A percentile compares a stretch with the other conserved stretches of the same genome.
Conservation (phyloP, 805 yeast genomes). For the Hemisphaericaspora nanyangensis region DNA sequence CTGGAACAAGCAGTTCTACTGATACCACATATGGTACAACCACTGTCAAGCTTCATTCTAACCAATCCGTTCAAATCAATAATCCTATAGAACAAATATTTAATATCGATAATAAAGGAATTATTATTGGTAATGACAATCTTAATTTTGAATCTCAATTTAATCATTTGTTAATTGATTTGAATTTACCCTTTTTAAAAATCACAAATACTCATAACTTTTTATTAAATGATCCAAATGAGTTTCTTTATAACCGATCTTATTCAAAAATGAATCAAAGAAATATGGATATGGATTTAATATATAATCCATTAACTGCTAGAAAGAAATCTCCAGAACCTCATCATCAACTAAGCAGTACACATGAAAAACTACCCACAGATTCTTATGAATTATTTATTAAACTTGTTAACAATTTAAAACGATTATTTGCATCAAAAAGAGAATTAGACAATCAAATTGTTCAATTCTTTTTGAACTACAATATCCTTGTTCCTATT, state of each 20-base stretch:
- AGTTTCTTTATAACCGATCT: slow-evolving; percentile 40
- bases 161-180: slow-evolving; percentile 40
- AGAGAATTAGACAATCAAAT: slow-evolving; percentile 45
- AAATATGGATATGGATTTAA: slow-evolving; percentile 34
- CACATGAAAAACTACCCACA: slow-evolving; percentile 23
- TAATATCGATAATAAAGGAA: slow-evolving; percentile 39
- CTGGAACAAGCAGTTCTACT: slow-evolving; percentile 5
- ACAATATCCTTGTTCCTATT: slow-evolving; percentile 52
- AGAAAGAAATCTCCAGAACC: slow-evolving; percentile 12
- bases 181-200: slow-evolving; percentile 41
- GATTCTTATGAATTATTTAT: slow-evolving; percentile 43
- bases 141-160: slow-evolving; percentile 44
- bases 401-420: slow-evolving; percentile 41
- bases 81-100: slow-evolving; percentile 45
- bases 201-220: slow-evolving; percentile 42
- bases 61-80: slow-evolving; percentile 22
- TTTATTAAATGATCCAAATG: slow-evolving; percentile 37
- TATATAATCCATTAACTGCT: slow-evolving; percentile 38
- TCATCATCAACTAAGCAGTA: slow-evolving; percentile 14
- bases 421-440: slow-evolving; percentile 33
- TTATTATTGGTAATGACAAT: slow-evolving; percentile 44
- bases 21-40: slow-evolving; percentile 5
- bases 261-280: slow-evolving; percentile 34
- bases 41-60: slow-evolving; percentile 7
- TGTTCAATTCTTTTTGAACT: slow-evolving; percentile 47